Evolutionary conservation across 139 green algal genomes (phyloP).

Genomic region (Chlamydomonas schloesseri): DNA sequence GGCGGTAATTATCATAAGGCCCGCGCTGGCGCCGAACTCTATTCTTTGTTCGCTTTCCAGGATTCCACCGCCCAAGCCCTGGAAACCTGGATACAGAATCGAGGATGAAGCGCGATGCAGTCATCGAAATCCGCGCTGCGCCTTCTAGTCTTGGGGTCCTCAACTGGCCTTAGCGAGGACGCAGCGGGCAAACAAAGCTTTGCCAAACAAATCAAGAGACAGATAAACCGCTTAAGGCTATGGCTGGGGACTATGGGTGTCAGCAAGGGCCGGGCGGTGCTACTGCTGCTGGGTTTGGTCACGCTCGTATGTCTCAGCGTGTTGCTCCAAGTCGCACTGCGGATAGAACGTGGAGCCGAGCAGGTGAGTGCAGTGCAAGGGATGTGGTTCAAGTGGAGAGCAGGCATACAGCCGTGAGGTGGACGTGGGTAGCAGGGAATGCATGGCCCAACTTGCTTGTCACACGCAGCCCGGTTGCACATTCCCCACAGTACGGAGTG

Average conservation of each 20-base stretch:
- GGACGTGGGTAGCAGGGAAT: too few relatives aligned
- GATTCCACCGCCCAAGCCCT: too few relatives aligned
- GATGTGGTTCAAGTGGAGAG: too few relatives aligned
- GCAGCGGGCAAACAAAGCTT: not conserved
- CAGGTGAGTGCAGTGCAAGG: not conserved
- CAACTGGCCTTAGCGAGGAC: not conserved
- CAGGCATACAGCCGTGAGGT: too few relatives aligned
- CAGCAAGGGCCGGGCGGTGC: not conserved
- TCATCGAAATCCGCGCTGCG: not conserved
- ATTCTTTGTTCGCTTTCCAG: too few relatives aligned
- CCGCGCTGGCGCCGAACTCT: too few relatives aligned
- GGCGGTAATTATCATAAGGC: too few relatives aligned
- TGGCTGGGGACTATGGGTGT: conserved; percentile 4
- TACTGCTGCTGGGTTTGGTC: not conserved
- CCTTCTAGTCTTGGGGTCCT: not conserved
- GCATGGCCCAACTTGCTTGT: too few relatives aligned
- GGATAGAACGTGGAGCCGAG: not conserved
- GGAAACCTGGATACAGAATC: too few relatives aligned
- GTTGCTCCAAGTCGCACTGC: not conserved
- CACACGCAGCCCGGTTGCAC: too few relatives aligned
- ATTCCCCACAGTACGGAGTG: too few relatives aligned
- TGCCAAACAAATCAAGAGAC: not conserved
- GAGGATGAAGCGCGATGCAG: conserved; percentile 13
- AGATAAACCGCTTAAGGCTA: not conserved
- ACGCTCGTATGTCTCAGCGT: not conserved